Conservation (phyloP, 2,329 filamentous ascomycete genomes). For the Penicillium sp. region DNA sequence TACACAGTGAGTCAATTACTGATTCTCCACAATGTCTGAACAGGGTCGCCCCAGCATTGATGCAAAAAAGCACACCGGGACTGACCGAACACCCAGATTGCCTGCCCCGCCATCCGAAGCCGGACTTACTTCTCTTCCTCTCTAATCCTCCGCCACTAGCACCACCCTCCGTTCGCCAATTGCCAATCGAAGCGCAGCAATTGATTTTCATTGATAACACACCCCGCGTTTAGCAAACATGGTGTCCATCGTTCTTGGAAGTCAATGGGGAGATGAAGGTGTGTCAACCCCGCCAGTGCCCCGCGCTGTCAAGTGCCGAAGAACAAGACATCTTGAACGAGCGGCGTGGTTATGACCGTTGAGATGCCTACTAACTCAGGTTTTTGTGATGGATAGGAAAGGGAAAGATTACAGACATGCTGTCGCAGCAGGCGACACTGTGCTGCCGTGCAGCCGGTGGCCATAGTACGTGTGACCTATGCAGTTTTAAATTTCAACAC, state of each 20-base stretch:
- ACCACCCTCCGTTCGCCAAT: constrained; percentile 9
- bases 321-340: neutral
- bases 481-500: neutral
- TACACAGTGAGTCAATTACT: neutral
- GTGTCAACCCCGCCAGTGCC: neutral
- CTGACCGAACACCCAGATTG: constrained; percentile 13
- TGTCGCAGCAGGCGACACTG: constrained; percentile 45
- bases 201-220: constrained; percentile 1
- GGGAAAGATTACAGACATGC: constrained; percentile 51
- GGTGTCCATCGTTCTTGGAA: constrained; percentile 48
- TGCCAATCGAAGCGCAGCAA: constrained; percentile 7
- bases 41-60: neutral
- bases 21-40: neutral
- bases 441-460: constrained; percentile 49
- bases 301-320: neutral
- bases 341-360: neutral
- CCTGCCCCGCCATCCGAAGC: constrained; percentile 24
- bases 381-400: constrained; percentile 34
- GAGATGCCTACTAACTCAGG: constrained; percentile 8
- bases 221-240: constrained; percentile 19
- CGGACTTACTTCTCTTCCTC: constrained; percentile 18
- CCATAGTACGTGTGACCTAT: constrained; percentile 40
- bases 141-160: constrained; percentile 15
- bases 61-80: constrained; percentile 9
- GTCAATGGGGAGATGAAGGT: constrained; percentile 52